phyloP scores from a whole-genome alignment of 129 eudicot species.

The Helianthus annuus region HanXRQr2.0-SUNRISE NC_035434.2:83431181-83431680 shows the following conservation, averaged over 20 bases:
- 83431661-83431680: constrained; percentile 86
- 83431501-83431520: constrained; percentile 74
- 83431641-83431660: constrained; percentile 86
- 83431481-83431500: constrained; percentile 4
- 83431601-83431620: constrained; percentile 80
- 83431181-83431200: no score
- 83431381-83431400: no score
- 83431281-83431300: no score
- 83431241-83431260: no score
- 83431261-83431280: no score
- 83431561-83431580: constrained; percentile 68
- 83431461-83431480: neutral
- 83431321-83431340: no score
- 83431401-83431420: no score
- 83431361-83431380: no score
- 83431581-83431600: constrained; percentile 49
- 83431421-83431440: neutral
- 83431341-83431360: no score
- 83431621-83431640: constrained; percentile 64
- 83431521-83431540: constrained; percentile 58
- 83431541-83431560: constrained; percentile 79
- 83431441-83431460: neutral
- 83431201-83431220: no score
- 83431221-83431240: no score
- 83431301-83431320: no score